A percentile compares a stretch with the other conserved stretches of the same genome.
phyloP scores from a whole-genome alignment of 2,329 filamentous ascomycete genomes.

The Chrysoporthe deuterocubensis region DNA sequence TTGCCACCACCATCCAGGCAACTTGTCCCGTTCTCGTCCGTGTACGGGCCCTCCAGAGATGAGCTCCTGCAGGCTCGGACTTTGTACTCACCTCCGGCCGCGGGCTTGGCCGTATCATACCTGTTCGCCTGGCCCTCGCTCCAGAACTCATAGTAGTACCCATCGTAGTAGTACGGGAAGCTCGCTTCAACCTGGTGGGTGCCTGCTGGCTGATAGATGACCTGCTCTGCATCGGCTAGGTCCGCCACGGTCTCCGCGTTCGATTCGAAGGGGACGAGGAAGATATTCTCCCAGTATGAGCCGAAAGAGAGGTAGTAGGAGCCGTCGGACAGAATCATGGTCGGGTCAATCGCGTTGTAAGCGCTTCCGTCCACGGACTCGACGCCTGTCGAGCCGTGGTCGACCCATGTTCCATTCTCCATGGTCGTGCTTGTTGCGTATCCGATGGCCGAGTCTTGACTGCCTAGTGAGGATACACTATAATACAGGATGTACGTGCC shows the following conservation, averaged over 20 bases:
- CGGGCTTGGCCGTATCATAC: conserved; percentile 55
- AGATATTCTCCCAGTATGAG: conserved; percentile 70
- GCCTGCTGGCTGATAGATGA: conserved; percentile 57
- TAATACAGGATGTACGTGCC: conserved; percentile 69
- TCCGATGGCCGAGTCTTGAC: conserved; percentile 66
- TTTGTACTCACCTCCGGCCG: conserved; percentile 65
- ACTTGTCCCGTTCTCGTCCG: conserved; percentile 56
- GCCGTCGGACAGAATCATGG: conserved; percentile 50
- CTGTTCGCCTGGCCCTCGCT: conserved; percentile 64
- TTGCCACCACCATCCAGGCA: conserved; percentile 63
- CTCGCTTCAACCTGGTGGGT: conserved; percentile 59
- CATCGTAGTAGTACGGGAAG: conserved; percentile 58
- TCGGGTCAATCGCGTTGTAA: conserved; percentile 61
- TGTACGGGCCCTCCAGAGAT: conserved; percentile 56
- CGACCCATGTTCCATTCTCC: conserved; percentile 51
- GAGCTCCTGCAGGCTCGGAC: conserved; percentile 65
- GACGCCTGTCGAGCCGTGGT: conserved; percentile 55
- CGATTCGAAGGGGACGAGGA: conserved; percentile 56
- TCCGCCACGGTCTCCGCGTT: conserved; percentile 38
- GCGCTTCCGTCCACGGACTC: conserved; percentile 40
- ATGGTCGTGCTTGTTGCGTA: conserved; percentile 42
- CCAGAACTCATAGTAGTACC: conserved; percentile 69
- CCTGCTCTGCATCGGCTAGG: conserved; percentile 40
- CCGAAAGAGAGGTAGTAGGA: conserved; percentile 64
- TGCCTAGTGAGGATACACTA: conserved; percentile 64